Evolutionary conservation across 352 stramenopile genomes (phyloP), one percentile per base, ranked within the genome.

Genomic region (Globisporangium nodosum): DNA sequence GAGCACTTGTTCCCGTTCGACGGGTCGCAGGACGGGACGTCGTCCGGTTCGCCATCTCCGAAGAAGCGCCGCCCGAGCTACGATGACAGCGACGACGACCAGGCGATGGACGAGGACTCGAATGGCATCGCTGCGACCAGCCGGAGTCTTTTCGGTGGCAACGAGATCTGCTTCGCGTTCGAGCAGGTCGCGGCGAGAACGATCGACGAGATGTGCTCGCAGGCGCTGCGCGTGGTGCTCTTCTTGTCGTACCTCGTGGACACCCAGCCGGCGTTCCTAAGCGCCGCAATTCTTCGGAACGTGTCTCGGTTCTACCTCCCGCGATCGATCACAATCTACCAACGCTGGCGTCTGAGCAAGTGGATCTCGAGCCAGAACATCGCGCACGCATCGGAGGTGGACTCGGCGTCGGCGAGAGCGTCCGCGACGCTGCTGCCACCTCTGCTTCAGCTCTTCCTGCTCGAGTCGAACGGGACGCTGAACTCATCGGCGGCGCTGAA

Each of bases 221-320:
- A 88, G 39, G 69, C 77, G 7, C 69, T 88, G 45, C 77, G 81
- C 4, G 70, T 87, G 0, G 79, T 92, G 37, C 63, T 92, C 5
- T 85, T 85, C 33, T 60, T 92, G 27, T 69, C 78, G 30, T 86
- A 83, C 60, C 53, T 92, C 20, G 67, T 78, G 3, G 81, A 92
- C 39, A 74, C 76, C 5, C 73, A 78, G 35, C 69, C 78, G 5
- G 64, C 71, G 0, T 90, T 90, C 50, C 30, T 92, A 51, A 70
- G 66, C 15, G 67, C 70, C 20, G 49, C 60, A 3, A 76, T 69
- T 0, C 42, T 92, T 45, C 71, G 65, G 24, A 66, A 69, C 9
- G 72, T 90, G 12, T 57, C 81, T 33, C 69, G 66, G 6, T 60
- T 73, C 15, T 72, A 81, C 35, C 39, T 92, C 9, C 78, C 79